A percentile compares a stretch with the other conserved stretches of the same genome.
Evolutionary conservation across 768 basidiomycete species (phyloP).

Genomic region (Agaricus subrufescens): DNA sequence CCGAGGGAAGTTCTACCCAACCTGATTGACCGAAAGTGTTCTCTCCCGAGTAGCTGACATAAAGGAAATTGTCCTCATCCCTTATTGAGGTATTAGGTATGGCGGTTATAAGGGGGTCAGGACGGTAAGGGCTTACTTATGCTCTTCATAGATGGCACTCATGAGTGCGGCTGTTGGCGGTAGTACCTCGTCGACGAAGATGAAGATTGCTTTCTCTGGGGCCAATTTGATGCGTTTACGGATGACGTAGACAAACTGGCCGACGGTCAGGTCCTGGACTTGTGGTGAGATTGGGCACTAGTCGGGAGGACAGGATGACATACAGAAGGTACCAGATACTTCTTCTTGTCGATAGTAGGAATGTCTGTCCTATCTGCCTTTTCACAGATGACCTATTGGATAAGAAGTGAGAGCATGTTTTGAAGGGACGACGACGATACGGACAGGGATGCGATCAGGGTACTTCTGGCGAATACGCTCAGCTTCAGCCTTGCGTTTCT

Average conservation of each 20-base stretch:
- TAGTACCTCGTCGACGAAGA: slow-evolving; percentile 98
- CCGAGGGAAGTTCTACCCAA: slow-evolving; percentile 42
- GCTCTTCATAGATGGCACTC: slow-evolving; percentile 99
- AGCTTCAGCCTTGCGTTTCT: slow-evolving; percentile 99
- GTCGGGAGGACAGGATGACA: slow-evolving; percentile 20
- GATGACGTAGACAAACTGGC: slow-evolving; percentile 99
- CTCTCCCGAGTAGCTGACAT: slow-evolving; percentile 98
- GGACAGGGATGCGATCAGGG: slow-evolving; percentile 93
- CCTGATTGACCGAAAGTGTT: slow-evolving; percentile 80
- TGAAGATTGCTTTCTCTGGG: slow-evolving; percentile 99
- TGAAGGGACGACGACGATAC: slow-evolving; percentile 26
- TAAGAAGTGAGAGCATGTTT: not conserved
- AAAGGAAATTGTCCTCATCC: slow-evolving; percentile 99
- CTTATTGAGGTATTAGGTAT: slow-evolving; percentile 33
- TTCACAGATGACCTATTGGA: slow-evolving; percentile 92
- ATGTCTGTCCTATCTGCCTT: slow-evolving; percentile 98
- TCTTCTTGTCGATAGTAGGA: slow-evolving; percentile 99
- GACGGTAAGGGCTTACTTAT: slow-evolving; percentile 68
- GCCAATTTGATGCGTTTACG: slow-evolving; percentile 99
- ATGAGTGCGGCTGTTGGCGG: slow-evolving; percentile 98
- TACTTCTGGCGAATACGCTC: slow-evolving; percentile 99
- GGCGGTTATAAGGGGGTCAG: not conserved
- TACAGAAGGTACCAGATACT: slow-evolving; percentile 97
- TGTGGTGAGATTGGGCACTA: not conserved
- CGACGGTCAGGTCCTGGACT: slow-evolving; percentile 86